Base-by-base conservation (phyloP, 805 yeast species). In the Priceomyces carsonii region DNA sequence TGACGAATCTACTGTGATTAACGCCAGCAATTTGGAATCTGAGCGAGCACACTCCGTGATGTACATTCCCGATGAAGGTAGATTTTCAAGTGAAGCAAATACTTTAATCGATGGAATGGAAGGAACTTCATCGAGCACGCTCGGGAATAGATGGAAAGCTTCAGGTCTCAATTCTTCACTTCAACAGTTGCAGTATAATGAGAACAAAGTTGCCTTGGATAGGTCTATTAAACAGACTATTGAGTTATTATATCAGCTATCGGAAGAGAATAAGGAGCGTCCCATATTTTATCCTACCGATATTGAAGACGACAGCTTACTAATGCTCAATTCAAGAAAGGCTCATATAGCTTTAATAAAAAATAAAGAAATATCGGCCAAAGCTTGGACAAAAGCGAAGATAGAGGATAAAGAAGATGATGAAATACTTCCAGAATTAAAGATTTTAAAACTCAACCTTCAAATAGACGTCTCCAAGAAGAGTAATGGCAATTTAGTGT, bases 121-220 rank as follows among this genome's bases (percentile, higher is more conserved):
- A 10, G 64, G 60, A 17, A 47, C 52, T 17, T 40, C 55, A 5
- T 38, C 35, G 20, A 32, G 31, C 18, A 7, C 4, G 16, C 26
- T 36, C 20, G 32, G 18, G 5, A 26, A 18, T 12, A 18, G 15
- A 13, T 23, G 39, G 19, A 36, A 35, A 33, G 29, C 15, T 5
- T 42, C 26, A 20, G 43, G 68, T n/a, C 50, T 70, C 40, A 65
- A 70, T 29, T 67, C 82, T 1, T 82, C 88, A 34, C 55, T 83
- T 20, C 78, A 80, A 39, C 96, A 90, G 53, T 61, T 83, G 38
- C 84, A 78, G 42, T 91, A 85, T 56, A 87, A 87, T 53, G 80
- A 82, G 47, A 81, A 82, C 62, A 74, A 84, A 36, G 64, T 78
- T 0, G 72, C 82, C 1, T 64, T 90, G 36, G 82, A 79, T 39